Conservation (phyloP, 305 asterid species). For the Ajuga reptans region DNA sequence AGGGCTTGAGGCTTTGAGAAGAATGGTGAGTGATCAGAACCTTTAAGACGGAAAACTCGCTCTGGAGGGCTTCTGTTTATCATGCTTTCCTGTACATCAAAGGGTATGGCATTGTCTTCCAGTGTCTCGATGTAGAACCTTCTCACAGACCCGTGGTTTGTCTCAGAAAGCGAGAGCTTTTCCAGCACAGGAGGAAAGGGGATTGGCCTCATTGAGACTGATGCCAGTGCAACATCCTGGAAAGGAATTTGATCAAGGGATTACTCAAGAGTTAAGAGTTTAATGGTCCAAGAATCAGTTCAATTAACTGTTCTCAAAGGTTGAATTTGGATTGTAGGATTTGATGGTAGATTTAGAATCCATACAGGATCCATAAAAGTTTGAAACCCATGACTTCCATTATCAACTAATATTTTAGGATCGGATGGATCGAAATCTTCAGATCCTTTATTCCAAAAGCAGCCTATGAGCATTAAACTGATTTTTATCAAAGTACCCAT, state of each 20-base stretch:
- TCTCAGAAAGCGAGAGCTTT: slow-evolving; percentile 70
- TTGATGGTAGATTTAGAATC: neutral
- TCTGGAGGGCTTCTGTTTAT: slow-evolving; percentile 59
- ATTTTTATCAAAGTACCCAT: neutral
- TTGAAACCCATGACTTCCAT: neutral
- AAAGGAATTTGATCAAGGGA: slow-evolving; percentile 3
- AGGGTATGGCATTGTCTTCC: slow-evolving; percentile 87
- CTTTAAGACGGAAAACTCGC: slow-evolving; percentile 63
- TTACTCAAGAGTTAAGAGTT: neutral
- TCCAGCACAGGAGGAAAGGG: slow-evolving; percentile 83
- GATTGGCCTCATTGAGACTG: slow-evolving; percentile 85
- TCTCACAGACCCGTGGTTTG: slow-evolving; percentile 68
- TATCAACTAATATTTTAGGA: neutral
- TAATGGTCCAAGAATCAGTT: neutral
- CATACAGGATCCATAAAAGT: neutral
- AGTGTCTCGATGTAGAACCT: slow-evolving; percentile 65
- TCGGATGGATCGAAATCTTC: neutral
- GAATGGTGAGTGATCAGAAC: slow-evolving; percentile 91
- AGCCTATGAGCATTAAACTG: neutral
- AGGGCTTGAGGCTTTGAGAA: slow-evolving; percentile 95
- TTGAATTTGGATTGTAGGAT: neutral
- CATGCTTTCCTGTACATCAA: slow-evolving; percentile 64
- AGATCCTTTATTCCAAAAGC: neutral
- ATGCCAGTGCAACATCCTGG: slow-evolving; percentile 92
- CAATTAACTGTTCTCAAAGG: neutral